Evolutionary conservation across 495 filamentous ascomycete genomes (phyloP).

Genomic region (Neurospora africana): DNA sequence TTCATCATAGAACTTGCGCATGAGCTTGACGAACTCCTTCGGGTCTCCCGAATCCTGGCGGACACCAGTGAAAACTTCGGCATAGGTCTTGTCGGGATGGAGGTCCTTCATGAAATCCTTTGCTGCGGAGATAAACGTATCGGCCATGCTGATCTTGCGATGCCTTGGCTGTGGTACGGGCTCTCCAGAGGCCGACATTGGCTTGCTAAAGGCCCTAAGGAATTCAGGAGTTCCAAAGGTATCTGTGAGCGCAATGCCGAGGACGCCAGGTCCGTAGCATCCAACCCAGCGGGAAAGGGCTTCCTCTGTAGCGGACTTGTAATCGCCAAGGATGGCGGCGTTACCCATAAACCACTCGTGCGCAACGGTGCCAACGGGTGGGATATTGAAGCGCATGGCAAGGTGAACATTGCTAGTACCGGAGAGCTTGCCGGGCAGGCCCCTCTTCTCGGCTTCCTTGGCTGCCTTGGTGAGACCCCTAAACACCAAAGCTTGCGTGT

Average conservation of each 20-base stretch:
- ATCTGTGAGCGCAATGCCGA: slow-evolving; percentile 91
- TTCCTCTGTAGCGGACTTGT: slow-evolving; percentile 69
- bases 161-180: neutral
- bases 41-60: slow-evolving; percentile 95
- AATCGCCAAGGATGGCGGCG: slow-evolving; percentile 82
- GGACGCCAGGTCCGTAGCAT: slow-evolving; percentile 83
- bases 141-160: slow-evolving; percentile 21
- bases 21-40: slow-evolving; percentile 64
- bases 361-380: slow-evolving; percentile 85
- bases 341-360: slow-evolving; percentile 99
- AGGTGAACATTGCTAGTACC: slow-evolving; percentile 97
- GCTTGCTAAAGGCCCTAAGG: slow-evolving; percentile 68
- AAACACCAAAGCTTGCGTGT: slow-evolving; percentile 87
- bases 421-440: slow-evolving; percentile 58
- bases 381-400: slow-evolving; percentile 77
- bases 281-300: slow-evolving; percentile 79
- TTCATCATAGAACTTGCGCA: slow-evolving; percentile 76
- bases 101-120: slow-evolving; percentile 5
- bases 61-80: slow-evolving; percentile 75
- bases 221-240: slow-evolving; percentile 93
- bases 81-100: slow-evolving; percentile 51
- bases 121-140: slow-evolving; percentile 21
- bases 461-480: slow-evolving; percentile 66
- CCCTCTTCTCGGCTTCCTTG: slow-evolving; percentile 50
- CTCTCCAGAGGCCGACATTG: slow-evolving; percentile 27